Evolutionary conservation across 176 grass and related monocot species (phyloP), one percentile per base, ranked within the genome.

Genomic region (Carex parvula): DNA sequence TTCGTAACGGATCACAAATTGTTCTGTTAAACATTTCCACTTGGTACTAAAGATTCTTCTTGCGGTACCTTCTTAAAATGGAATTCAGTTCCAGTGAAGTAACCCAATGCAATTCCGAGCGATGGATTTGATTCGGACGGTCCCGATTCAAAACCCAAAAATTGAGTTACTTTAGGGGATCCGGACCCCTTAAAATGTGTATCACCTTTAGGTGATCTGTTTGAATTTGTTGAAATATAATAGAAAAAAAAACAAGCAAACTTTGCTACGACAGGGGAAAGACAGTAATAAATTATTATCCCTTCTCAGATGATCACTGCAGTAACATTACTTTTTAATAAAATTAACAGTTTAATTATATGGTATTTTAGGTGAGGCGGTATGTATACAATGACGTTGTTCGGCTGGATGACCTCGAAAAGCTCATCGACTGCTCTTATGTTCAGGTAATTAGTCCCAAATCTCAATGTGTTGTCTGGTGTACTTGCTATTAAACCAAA

Each of bases 381-480:
- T 97, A 97, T 84, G 94, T 97, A 83, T 97, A 97, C 91, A 91
- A 97, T 80, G 94, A 97, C 65, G 94, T 97, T 32, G 94, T 97
- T 72, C 87, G 94, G 53, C 90, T 97, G n/a, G 91, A 87, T 2
- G 94, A 97, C 85, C 88, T 97, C 4, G 91, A 94, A 87, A 97
- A 94, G 82, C 94, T 97, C 41, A 94, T 97, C 3, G 91, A 97
- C 84, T 97, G 94, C 86, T 94, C 94, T 52, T 94, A 88, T n/a
- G 94, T 97, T 60, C 94, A 97, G 94, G 94, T 97, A 53, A 78
- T 52, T 54, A 83, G 53, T 83, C 42, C 11, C 41, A 17, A 68
- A 68, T 82, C 80, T 82, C 80, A 24, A 82, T 82, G 80, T 18
- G 8, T 22, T 63, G 59, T 82, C 39, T 64, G 46, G 16, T 24